Evolutionary conservation across 2,329 filamentous ascomycete species (phyloP), one percentile per base, ranked within the genome.

Genomic region (Anisogramma anomala): DNA sequence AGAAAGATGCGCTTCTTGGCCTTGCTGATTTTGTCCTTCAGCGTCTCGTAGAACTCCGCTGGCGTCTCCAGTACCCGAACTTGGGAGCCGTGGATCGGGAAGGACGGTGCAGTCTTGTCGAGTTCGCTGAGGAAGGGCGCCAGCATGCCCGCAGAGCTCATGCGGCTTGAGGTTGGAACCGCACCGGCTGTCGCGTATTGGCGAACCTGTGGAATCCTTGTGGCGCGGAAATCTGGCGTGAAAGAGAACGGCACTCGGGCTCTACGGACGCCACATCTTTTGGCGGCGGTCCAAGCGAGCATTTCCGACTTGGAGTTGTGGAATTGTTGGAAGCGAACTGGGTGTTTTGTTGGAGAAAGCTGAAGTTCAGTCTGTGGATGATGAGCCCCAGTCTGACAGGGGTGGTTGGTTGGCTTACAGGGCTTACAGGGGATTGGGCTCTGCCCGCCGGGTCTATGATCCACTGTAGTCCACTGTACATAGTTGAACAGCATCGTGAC

Each of bases 71-170:
- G 62, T 15, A 98, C 81, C 9, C 73, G 70, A 36, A 98, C 82
- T 44, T 89, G 77, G 4, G 84, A 84, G 2, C 86, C 84, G 19
- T 79, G 68, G 19, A 98, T 70, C 56, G 88, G 84, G 52, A 98
- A 94, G 33, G 84, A 81, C n/a, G 91, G 91, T 3, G 88, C 83
- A 49, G 96, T 77, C 52, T 74, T 82, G 59, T 98, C 91, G 46
- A 98, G 66, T 59, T 98, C 88, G 52, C 62, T 62, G 56, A 74
- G 59, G 56, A 83, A 68, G 10, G 72, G 69, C 19, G 68, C 67
- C 42, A 77, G 55, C 52, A 68, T 58, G 19, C 62, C 69, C 4
- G 55, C 55, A 34, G 58, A 57, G 44, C 53, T 56, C 31, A 47
- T 41, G 14, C 40, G 36, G 37, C 38, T 44, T 31, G 45, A 41